Conservation (phyloP, 2,329 filamentous ascomycete species). For the Penicillium sp. region DNA sequence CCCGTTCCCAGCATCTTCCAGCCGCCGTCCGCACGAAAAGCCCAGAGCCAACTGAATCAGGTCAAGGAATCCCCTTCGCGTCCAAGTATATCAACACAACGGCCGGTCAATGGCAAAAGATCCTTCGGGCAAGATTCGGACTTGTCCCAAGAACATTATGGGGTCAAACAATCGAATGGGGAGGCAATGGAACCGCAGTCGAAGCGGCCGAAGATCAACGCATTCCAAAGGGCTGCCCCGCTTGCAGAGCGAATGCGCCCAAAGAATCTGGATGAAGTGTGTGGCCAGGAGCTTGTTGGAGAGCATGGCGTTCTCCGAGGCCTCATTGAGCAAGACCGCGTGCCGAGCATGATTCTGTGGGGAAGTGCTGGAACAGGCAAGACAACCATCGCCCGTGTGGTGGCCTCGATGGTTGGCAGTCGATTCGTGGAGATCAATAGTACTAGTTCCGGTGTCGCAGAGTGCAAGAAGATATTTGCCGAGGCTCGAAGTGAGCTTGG, state of each 20-base stretch:
- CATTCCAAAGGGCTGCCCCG: constrained; percentile 71
- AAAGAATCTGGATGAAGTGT: constrained; percentile 78
- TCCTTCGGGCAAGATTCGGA: constrained; percentile 32
- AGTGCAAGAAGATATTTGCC: constrained; percentile 88
- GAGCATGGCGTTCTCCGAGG: constrained; percentile 79
- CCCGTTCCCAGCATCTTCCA: constrained; percentile 58
- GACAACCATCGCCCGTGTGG: constrained; percentile 80
- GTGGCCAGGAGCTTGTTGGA: constrained; percentile 88
- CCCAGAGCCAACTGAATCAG: constrained; percentile 30
- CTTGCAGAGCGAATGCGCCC: constrained; percentile 94
- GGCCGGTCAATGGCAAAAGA: constrained; percentile 35
- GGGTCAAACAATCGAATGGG: constrained; percentile 25
- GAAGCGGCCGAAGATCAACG: constrained; percentile 68
- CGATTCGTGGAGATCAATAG: constrained; percentile 96
- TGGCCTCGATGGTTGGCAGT: constrained; percentile 77
- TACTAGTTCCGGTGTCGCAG: constrained; percentile 80
- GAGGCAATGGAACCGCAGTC: constrained; percentile 45
- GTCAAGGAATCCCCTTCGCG: constrained; percentile 30
- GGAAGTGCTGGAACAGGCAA: constrained; percentile 53
- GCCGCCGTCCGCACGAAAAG: constrained; percentile 51
- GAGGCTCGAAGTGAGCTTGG: constrained; percentile 79
- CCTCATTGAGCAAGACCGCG: constrained; percentile 79
- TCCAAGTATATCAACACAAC: constrained; percentile 28
- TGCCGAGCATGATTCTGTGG: constrained; percentile 95
- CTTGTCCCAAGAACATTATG: constrained; percentile 24